These are phyloP conservation scores for Lasiosphaeria miniovina DNA, from an alignment of 495 filamentous ascomycete species.

Conservation along the genomic window DNA sequence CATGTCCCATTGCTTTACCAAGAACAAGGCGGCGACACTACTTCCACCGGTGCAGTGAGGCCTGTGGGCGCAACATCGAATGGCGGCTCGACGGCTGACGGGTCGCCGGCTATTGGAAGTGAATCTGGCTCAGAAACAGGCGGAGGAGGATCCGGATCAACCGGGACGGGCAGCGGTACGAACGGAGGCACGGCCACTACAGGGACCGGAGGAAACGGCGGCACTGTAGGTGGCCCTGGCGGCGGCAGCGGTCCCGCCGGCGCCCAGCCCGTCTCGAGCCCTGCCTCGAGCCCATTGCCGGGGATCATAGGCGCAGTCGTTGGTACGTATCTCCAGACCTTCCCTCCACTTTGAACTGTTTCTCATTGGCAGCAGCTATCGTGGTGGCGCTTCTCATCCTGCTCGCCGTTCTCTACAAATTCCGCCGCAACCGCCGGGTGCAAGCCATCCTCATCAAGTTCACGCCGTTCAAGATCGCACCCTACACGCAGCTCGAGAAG, in stretches of 20 bases:
- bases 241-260: background rate
- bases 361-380: conserved; percentile 18
- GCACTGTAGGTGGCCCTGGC: background rate
- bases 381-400: conserved; percentile 26
- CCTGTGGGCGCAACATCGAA: background rate
- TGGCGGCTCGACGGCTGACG: background rate
- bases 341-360: background rate
- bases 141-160: conserved; percentile 1
- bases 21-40: background rate
- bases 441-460: conserved; percentile 25
- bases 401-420: conserved; percentile 25
- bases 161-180: background rate
- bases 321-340: conserved; percentile 14
- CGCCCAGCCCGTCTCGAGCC: background rate
- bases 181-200: background rate
- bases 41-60: background rate
- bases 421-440: conserved; percentile 23
- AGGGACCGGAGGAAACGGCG: background rate
- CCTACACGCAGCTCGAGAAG: conserved; percentile 23
- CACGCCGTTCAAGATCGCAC: conserved; percentile 25
- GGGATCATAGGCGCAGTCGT: conserved; percentile 25
- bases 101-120: background rate
- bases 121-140: background rate
- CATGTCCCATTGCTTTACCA: background rate
- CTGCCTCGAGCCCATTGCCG: conserved; percentile 12